Base-by-base conservation (phyloP, 805 yeast genomes). In the Phaffomyces antillensis region DNA sequence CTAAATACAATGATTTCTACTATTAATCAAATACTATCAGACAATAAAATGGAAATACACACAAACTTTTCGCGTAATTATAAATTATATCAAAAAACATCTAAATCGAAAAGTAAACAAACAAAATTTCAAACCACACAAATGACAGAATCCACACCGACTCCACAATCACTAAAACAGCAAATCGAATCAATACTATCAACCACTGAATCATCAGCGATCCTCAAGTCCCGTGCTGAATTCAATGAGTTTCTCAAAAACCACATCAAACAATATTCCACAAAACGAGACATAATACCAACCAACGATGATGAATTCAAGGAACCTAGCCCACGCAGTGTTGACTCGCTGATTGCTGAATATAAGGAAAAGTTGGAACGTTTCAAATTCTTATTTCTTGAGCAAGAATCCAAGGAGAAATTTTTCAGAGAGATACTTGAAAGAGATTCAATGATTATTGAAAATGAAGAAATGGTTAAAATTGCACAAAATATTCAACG, bases 361-460 rank as follows among this genome's bases (percentile, higher is more conserved):
- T 55, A 52, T 35, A 48, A 40, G 12, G 52, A 50, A 4, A 34
- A 72, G 24, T 75, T 76, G 47, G 71, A 75, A 16, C 72, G 81
- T 46, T 64, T 83, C 36, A 79, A 81, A 53, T 81, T 81, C 49
- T 73, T 80, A 45, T 84, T 79, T 55, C 59, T 82, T 36, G 91
- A 84, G 58, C 85, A 82, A 54, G 89, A 82, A 50, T 73, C 88
- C 5, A 76, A 84, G 49, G 86, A 82, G 51, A 74, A 76, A 59
- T 83, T 84, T 60, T 63, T 84, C 33, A 63, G 84, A 33, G 65
- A 68, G 25, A 63, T 83, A 10, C 64, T 77, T 12, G 67, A 61
- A 43, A 59, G 61, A 44, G 52, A 63, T 32, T 54, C 57, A 1
- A 42, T 48, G 32, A 49, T 53, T 28, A 55, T 67, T 15, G 63